Percentiles rank a stretch among this genome's conserved stretches.
Evolutionary conservation across 2,329 filamentous ascomycete species (phyloP).

Genomic region (Xylogone sp.): DNA sequence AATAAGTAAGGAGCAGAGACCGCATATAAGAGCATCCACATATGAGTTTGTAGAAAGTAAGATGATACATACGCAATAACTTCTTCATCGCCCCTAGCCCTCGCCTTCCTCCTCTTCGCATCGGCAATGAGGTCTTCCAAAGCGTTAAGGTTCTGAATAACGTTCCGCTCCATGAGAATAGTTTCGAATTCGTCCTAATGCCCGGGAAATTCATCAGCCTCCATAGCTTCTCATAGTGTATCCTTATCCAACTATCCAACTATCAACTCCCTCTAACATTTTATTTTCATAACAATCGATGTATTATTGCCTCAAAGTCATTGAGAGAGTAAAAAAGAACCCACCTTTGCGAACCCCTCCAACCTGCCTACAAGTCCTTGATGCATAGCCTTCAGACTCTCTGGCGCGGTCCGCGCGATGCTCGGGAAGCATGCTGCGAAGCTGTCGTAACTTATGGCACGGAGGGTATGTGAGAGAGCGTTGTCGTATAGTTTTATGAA

Average conservation of each 20-base stretch:
- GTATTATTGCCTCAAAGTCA: too few relatives aligned
- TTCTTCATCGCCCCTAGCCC: not conserved
- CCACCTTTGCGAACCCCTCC: conserved; percentile 47
- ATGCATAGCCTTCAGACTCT: conserved; percentile 51
- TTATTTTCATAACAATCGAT: too few relatives aligned
- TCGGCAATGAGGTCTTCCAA: conserved; percentile 52
- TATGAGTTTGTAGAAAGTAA: not conserved
- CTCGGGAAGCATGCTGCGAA: conserved; percentile 60
- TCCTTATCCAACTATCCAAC: too few relatives aligned
- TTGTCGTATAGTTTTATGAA: conserved; percentile 51
- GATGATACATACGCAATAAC: not conserved
- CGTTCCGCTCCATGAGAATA: conserved; percentile 47
- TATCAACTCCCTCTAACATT: too few relatives aligned
- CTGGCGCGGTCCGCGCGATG: conserved; percentile 47
- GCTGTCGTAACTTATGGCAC: conserved; percentile 51
- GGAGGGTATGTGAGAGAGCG: conserved; percentile 50
- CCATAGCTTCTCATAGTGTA: too few relatives aligned
- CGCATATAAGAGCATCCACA: not conserved
- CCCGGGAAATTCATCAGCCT: conserved; percentile 5
- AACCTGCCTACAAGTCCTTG: conserved; percentile 54
- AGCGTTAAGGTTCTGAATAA: conserved; percentile 55
- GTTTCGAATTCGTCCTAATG: conserved; percentile 54
- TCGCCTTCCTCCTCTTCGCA: conserved; percentile 36
- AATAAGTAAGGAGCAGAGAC: too few relatives aligned
- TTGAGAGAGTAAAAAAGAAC: conserved; percentile 10